Evolutionary conservation across 441 rosid species (phyloP).

Genomic region (Pelargonium fulgidum): DNA sequence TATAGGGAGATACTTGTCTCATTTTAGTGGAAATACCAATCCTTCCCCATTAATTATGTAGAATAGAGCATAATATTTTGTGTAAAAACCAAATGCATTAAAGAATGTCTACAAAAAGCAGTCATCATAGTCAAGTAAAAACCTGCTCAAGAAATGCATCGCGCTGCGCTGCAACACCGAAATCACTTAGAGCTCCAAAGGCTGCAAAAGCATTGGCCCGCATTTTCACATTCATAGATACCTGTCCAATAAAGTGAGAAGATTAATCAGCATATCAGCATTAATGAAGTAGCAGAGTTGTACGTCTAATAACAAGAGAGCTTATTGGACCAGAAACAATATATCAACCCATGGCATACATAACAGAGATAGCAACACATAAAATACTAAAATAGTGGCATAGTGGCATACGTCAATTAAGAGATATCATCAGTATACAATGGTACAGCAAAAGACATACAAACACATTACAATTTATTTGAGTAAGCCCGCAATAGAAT

Average conservation of each 20-base stretch:
- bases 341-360: conserved; percentile 7
- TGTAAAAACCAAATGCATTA: too few species aligned
- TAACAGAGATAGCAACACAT: background rate
- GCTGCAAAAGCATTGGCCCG: conserved; percentile 85
- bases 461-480: background rate
- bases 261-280: conserved; percentile 12
- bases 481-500: conserved; percentile 10
- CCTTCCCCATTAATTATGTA: too few species aligned
- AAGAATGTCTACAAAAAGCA: too few species aligned
- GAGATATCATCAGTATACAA: conserved; percentile 5
- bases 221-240: conserved; percentile 73
- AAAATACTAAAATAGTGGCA: background rate
- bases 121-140: background rate
- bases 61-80: too few species aligned
- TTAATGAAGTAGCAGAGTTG: conserved; percentile 11
- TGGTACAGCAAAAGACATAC: background rate
- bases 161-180: conserved; percentile 56
- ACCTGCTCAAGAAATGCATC: conserved; percentile 95
- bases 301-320: background rate
- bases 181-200: conserved; percentile 80
- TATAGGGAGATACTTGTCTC: too few species aligned
- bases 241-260: conserved; percentile 35
- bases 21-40: too few species aligned
- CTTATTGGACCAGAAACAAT: conserved; percentile 11
- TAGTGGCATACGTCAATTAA: background rate